Conservation (phyloP, 768 basidiomycete species). For the Pisolithus tinctorius region DNA sequence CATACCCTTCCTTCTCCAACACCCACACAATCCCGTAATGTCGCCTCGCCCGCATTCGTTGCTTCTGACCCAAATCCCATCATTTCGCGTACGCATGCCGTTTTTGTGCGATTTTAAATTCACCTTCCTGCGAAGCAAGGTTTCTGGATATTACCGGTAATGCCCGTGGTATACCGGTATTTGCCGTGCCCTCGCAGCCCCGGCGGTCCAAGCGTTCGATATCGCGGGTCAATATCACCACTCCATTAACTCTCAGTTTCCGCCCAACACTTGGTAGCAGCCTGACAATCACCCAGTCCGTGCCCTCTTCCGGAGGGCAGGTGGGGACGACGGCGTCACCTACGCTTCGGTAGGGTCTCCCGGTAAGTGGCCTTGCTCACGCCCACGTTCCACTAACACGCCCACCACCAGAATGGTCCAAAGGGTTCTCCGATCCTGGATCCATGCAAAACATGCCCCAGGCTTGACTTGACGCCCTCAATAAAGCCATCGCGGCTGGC, state of each 20-base stretch:
- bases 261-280: constrained; percentile 54
- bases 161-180: too few relatives aligned
- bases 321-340: constrained; percentile 34
- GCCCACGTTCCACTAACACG: not conserved
- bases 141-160: too few relatives aligned
- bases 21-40: constrained; percentile 58
- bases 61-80: constrained; percentile 30
- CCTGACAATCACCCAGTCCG: constrained; percentile 51
- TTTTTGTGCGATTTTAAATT: too few relatives aligned
- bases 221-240: constrained; percentile 11
- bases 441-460: constrained; percentile 49
- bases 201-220: constrained; percentile 15
- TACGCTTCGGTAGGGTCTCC: constrained; percentile 56
- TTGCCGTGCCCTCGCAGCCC: not conserved
- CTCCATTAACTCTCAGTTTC: constrained; percentile 8
- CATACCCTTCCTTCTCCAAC: constrained; percentile 53
- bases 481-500: constrained; percentile 57
- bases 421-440: constrained; percentile 53
- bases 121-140: too few relatives aligned
- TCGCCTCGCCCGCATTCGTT: constrained; percentile 39
- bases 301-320: constrained; percentile 54
- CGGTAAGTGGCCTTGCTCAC: constrained; percentile 31
- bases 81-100: constrained; percentile 34
- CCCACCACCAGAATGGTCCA: constrained; percentile 48
- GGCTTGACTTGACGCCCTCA: constrained; percentile 67